phyloP scores from a whole-genome alignment of 176 grass and related monocot genomes.

The Stipa capillata region DNA sequence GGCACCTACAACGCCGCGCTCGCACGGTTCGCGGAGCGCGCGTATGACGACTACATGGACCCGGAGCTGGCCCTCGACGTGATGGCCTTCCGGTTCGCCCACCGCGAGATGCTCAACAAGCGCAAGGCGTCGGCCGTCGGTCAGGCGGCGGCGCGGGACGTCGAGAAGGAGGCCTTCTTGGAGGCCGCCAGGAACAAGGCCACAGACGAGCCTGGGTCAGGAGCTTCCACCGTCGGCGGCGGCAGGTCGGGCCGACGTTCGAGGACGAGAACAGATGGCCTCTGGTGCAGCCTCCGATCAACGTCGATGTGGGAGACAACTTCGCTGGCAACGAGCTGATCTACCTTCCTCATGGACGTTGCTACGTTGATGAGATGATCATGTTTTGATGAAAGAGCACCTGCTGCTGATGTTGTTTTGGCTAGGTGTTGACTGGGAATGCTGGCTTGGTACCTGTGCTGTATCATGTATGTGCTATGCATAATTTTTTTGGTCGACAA shows the following conservation, averaged over 20 bases:
- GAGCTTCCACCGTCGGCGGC: not conserved
- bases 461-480: not conserved
- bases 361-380: constrained; percentile 10
- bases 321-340: not conserved
- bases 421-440: not conserved
- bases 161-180: constrained; percentile 2
- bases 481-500: not conserved
- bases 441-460: not conserved
- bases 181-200: constrained; percentile 1
- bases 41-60: not conserved
- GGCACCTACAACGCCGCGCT: not conserved
- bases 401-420: not conserved
- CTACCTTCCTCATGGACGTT: not conserved
- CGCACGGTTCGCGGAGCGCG: not conserved
- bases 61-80: not conserved
- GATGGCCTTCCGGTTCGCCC: not conserved
- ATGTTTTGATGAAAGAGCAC: not conserved
- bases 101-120: not conserved
- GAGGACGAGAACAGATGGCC: constrained; percentile 21
- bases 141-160: not conserved
- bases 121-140: not conserved
- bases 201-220: not conserved
- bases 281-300: not conserved
- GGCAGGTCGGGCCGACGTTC: not conserved
- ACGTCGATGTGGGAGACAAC: not conserved